These are phyloP conservation scores for Lithospermum erythrorhizon DNA, from an alignment of 257 asterid genomes.

Conservation along the genomic window DNA sequence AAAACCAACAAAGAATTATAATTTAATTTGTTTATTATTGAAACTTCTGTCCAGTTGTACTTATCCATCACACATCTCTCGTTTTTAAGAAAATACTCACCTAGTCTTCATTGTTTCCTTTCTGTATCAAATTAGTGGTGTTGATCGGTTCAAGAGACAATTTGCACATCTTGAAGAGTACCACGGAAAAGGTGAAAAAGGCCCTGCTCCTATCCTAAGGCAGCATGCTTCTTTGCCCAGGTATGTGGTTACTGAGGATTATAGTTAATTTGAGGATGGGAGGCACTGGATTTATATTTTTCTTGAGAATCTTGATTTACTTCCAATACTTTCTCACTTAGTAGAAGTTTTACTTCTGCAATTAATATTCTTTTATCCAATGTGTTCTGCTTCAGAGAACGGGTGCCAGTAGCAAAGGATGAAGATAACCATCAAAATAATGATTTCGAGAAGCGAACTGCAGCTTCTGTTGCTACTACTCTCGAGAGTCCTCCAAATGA, in stretches of 20 bases:
- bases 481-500: conserved; percentile 53
- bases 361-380: background rate
- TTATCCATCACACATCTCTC: conserved; percentile 1
- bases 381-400: conserved; percentile 43
- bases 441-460: conserved; percentile 46
- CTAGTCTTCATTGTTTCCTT: conserved; percentile 2
- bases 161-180: conserved; percentile 95
- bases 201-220: conserved; percentile 57
- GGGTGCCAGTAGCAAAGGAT: conserved; percentile 76
- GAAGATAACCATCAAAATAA: conserved; percentile 27
- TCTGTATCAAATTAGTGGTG: conserved; percentile 46
- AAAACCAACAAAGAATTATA: too few relatives aligned
- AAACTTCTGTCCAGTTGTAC: background rate
- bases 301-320: background rate
- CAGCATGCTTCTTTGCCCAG: conserved; percentile 88
- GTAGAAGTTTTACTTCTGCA: background rate
- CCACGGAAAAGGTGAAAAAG: conserved; percentile 73
- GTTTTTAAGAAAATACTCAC: conserved; percentile 12
- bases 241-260: conserved; percentile 26
- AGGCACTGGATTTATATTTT: background rate
- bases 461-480: conserved; percentile 62
- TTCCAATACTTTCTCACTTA: background rate
- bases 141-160: conserved; percentile 90
- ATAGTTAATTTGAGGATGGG: background rate
- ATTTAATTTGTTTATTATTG: too few relatives aligned